Base-by-base conservation (phyloP, 108 stramenopile genomes). In the Conticribra weissflogii region DNA sequence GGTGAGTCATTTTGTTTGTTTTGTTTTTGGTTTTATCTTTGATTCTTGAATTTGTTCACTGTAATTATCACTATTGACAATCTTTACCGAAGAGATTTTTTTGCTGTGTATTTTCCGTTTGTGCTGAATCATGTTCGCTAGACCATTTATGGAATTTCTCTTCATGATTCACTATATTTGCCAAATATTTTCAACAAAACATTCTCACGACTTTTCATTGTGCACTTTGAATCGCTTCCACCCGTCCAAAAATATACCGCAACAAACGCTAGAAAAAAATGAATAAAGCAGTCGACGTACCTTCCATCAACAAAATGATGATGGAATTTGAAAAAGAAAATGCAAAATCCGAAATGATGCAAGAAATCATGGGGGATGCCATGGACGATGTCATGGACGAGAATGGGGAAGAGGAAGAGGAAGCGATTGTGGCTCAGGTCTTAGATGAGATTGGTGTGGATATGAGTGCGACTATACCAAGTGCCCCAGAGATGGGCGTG, bases 341-440 rank as follows among this genome's bases (percentile, higher is more conserved):
- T 82, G 92, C 93, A 79, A 91, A 91, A 57, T 88, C 88, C 2
- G 96, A 98, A 71, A 86, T 98, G 65, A 96, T 94, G 90, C 96
- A 97, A 76, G 98, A 98, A 80, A 90, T 96, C 27, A 96, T 98
- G 86, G 98, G 96, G 16, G 98, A 98, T 66, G 82, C 93, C 2
- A 83, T 98, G 24, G 98, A 97, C 72, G 98, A 97, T 82, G 96
- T 87, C 5, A 74, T 98, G 77, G 95, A 85, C 23, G 93, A 94
- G n/a, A 85, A 87, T 34, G 88, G 87, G 33, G 96, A 88, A 62
- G 98, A 97, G 67, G 96, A 96, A 65, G 93, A 97, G 75, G 96
- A 96, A n/a, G 70, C 77, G 41, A 88, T 97, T 54, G 92, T 96
- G 24, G 76, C 70, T 25, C 92, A 93, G 73, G 95, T 96, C 2